Percentiles rank a stretch among this genome's conserved stretches.
Evolutionary conservation across 768 basidiomycete genomes (phyloP).

Genomic region (Royoungia palumana): DNA sequence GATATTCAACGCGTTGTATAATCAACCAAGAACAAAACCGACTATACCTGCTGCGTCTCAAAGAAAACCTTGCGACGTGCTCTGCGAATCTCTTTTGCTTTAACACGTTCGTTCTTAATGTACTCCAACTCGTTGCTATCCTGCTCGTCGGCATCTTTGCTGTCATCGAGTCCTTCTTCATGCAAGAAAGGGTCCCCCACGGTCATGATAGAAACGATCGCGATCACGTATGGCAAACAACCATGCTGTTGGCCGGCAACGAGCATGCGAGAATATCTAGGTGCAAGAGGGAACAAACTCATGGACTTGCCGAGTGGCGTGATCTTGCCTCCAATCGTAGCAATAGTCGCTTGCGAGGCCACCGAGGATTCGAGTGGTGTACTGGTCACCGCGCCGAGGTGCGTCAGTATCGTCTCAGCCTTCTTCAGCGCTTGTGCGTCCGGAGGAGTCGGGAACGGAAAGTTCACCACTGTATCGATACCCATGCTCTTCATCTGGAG

Average conservation of each 20-base stretch:
- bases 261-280: conserved; percentile 94
- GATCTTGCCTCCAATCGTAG: conserved; percentile 56
- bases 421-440: conserved; percentile 70
- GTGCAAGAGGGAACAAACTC: conserved; percentile 91
- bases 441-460: conserved; percentile 97
- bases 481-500: conserved; percentile 99
- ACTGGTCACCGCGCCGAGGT: conserved; percentile 76
- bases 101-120: conserved; percentile 45
- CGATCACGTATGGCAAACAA: conserved; percentile 87
- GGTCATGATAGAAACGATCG: conserved; percentile 85
- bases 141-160: conserved; percentile 40
- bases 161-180: conserved; percentile 60
- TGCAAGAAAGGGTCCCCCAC: conserved; percentile 96
- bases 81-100: conserved; percentile 56
- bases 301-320: conserved; percentile 90
- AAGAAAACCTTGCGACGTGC: conserved; percentile 75
- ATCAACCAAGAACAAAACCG: not conserved
- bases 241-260: conserved; percentile 83
- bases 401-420: conserved; percentile 76
- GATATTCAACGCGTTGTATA: conserved; percentile 1
- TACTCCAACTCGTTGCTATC: conserved; percentile 38
- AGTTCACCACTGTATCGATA: conserved; percentile 93
- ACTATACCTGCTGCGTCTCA: conserved; percentile 69
- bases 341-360: conserved; percentile 11
- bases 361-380: conserved; percentile 22